A percentile compares a stretch with the other conserved stretches of the same genome.
Conservation (phyloP, 169 alveolate species). For the Besnoitia besnoiti region DNA sequence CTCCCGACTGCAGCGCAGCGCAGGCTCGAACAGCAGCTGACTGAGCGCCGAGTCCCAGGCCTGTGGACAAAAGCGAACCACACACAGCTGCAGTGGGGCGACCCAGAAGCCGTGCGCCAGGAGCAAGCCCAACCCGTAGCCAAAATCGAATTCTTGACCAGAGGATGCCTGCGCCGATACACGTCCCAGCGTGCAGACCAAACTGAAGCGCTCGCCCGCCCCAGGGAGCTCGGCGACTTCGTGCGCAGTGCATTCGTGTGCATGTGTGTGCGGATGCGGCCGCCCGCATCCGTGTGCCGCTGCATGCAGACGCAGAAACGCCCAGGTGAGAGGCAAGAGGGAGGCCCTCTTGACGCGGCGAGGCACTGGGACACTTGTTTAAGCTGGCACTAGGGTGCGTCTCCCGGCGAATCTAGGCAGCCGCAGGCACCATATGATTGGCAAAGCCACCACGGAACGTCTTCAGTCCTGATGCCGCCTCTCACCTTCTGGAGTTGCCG, state of each 20-base stretch:
- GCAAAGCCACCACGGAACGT: too few relatives aligned
- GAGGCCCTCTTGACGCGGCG: too few relatives aligned
- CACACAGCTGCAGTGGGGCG: not conserved
- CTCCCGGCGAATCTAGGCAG: too few relatives aligned
- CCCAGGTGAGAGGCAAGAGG: too few relatives aligned
- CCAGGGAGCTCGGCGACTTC: not conserved
- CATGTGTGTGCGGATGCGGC: too few relatives aligned
- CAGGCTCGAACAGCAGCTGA: conserved; percentile 34
- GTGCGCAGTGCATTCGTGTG: too few relatives aligned
- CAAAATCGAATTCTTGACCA: not conserved
- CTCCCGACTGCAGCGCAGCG: not conserved
- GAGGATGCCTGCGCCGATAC: not conserved
- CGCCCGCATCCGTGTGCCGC: too few relatives aligned
- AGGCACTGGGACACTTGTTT: too few relatives aligned
- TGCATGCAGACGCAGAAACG: too few relatives aligned
- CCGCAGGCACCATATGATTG: too few relatives aligned
- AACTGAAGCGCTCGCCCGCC: not conserved
- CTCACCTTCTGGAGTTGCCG: conserved; percentile 16
- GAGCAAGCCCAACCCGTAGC: not conserved
- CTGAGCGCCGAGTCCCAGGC: conserved; percentile 22
- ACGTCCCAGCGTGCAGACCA: not conserved
- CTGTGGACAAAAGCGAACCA: not conserved
- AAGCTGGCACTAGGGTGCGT: too few relatives aligned
- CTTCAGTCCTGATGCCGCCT: too few relatives aligned
- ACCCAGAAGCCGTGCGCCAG: not conserved